Base-by-base conservation (phyloP, 305 asterid genomes). In the Solanum chacoense region DNA sequence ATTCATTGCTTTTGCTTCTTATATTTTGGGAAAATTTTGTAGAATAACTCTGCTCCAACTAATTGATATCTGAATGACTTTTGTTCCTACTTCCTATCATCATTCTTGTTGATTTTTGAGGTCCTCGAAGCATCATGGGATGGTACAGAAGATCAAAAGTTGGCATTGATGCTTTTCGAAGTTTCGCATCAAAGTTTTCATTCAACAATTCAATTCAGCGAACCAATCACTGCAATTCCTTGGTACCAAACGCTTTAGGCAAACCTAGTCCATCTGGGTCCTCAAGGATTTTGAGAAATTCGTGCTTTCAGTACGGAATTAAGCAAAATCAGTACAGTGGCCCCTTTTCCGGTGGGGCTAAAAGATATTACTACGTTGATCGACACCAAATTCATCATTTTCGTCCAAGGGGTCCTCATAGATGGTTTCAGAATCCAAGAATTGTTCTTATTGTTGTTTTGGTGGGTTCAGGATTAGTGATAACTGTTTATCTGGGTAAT, bases 371-470 rank as follows among this genome's bases (percentile, higher is more conserved):
- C 93, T 94, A 93, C 37, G 96, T 94, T 7, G 99, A 95, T 86
- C 86, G 92, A 84, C 20, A 90, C 73, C 93, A 90, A 59, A 91
- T 96, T 38, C 87, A 88, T 69, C 98, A 96, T 80, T 96, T 95
- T 26, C 94, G 91, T 89, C 94, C 97, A 74, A 92, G 96, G 88
- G 98, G 98, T 8, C 94, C 90, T 40, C 91, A 84, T 1, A 92
- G 93, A 71, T 96, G 98, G 98, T 90, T 89, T 85, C 92, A 94
- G 88, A 94, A 95, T 89, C 98, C 98, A 1, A 95, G 93, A 87
- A 87, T 74, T 67, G 89, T 91, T 26, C 85, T 92, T 8, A 40
- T 89, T 22, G 90, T 90, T 31, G 91, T 92, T 78, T 36, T 95
- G 88, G 84, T 97, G 8, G 94, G 96, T 79, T 91, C 98, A 10